These are phyloP conservation scores for Medicago truncatula DNA, from an alignment of 306 rosid species.

Conservation along the genomic window DNA sequence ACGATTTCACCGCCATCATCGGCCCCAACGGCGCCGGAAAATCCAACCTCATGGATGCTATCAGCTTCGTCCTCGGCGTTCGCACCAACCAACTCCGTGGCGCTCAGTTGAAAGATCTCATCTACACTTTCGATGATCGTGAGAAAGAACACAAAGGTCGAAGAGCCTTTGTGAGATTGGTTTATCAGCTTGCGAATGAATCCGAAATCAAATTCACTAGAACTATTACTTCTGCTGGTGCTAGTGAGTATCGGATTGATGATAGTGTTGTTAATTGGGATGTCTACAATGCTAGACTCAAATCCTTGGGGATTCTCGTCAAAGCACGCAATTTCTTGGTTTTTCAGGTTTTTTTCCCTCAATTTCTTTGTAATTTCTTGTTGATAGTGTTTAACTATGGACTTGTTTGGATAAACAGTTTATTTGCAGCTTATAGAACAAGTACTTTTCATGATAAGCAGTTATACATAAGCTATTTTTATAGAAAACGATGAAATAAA, in stretches of 20 bases:
- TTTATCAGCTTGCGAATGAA: slow-evolving; percentile 74
- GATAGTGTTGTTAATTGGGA: slow-evolving; percentile 77
- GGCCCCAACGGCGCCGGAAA: slow-evolving; percentile 99
- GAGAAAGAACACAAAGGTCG: slow-evolving; percentile 95
- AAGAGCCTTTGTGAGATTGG: slow-evolving; percentile 79
- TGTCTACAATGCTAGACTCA: slow-evolving; percentile 67
- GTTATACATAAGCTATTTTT: too few species aligned
- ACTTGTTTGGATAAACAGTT: too few species aligned
- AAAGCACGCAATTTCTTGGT: slow-evolving; percentile 98
- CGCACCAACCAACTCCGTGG: slow-evolving; percentile 97
- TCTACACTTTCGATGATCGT: slow-evolving; percentile 86
- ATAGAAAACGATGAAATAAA: too few species aligned
- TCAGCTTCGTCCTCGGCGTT: slow-evolving; percentile 98
- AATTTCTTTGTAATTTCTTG: not conserved
- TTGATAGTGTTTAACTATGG: not conserved
- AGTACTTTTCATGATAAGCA: too few species aligned
- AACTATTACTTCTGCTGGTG: slow-evolving; percentile 75
- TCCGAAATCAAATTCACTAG: slow-evolving; percentile 85
- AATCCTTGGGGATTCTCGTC: slow-evolving; percentile 92
- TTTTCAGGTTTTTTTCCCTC: slow-evolving; percentile 67
- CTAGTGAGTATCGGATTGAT: slow-evolving; percentile 88
- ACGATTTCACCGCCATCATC: slow-evolving; percentile 91
- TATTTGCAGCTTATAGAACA: too few species aligned
- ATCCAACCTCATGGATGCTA: slow-evolving; percentile 99
- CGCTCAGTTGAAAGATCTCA: slow-evolving; percentile 90